These are phyloP conservation scores for Alternaria sp. DNA, from an alignment of 2,329 filamentous ascomycete genomes.

Conservation along the genomic window DNA sequence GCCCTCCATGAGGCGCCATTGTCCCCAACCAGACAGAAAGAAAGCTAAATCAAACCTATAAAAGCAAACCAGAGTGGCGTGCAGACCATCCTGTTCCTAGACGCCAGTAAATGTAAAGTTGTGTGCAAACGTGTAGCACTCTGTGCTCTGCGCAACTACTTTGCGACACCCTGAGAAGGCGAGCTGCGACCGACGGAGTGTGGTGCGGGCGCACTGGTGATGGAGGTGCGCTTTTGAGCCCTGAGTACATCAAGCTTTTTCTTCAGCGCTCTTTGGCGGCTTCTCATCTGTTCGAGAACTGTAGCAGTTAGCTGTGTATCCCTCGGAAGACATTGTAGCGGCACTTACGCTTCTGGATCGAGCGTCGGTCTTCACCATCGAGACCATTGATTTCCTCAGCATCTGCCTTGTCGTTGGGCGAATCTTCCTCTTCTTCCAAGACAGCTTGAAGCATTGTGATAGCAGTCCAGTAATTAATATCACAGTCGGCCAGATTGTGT, in stretches of 20 bases:
- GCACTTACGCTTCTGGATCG: slow-evolving; percentile 74
- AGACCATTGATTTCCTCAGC: slow-evolving; percentile 63
- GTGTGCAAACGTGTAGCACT: not conserved
- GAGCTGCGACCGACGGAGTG: slow-evolving; percentile 43
- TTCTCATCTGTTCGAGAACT: slow-evolving; percentile 58
- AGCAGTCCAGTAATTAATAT: slow-evolving; percentile 91
- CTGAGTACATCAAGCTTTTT: slow-evolving; percentile 57
- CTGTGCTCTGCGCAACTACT: slow-evolving; percentile 3
- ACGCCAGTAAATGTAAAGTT: slow-evolving; percentile 8
- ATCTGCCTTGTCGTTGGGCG: slow-evolving; percentile 54
- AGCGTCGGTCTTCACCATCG: slow-evolving; percentile 75
- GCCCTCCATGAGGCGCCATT: slow-evolving; percentile 1
- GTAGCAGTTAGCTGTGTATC: slow-evolving; percentile 30
- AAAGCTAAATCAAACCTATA: not conserved
- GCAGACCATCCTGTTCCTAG: not conserved
- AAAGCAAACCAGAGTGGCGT: not conserved
- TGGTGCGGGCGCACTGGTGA: slow-evolving; percentile 42
- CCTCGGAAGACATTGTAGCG: not conserved
- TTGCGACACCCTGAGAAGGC: slow-evolving; percentile 38
- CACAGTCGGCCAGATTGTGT: slow-evolving; percentile 85
- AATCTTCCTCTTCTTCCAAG: slow-evolving; percentile 78
- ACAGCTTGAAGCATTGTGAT: slow-evolving; percentile 96
- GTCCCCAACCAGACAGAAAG: not conserved
- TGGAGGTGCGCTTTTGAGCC: slow-evolving; percentile 46
- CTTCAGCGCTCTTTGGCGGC: slow-evolving; percentile 53